phyloP scores from a whole-genome alignment of 139 green algal genomes.

The Pseudopediastrum boryanum region DNA sequence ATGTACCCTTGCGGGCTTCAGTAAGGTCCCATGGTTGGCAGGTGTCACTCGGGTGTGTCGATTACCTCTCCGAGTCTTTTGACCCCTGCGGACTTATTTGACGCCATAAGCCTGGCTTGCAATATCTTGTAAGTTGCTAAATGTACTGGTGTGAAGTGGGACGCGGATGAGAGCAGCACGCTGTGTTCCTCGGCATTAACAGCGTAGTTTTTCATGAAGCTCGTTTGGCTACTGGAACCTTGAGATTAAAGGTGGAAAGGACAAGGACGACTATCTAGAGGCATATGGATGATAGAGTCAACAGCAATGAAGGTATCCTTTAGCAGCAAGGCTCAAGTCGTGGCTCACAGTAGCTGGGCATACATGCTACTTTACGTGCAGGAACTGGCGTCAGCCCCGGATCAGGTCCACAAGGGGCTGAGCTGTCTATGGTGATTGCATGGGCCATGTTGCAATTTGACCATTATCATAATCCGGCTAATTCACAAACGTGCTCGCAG shows the following conservation, averaged over 20 bases:
- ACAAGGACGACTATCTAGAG: background rate
- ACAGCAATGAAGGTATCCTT: constrained; percentile 15
- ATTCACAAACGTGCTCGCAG: constrained; percentile 30
- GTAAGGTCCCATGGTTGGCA: too few species aligned
- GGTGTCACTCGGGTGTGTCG: too few species aligned
- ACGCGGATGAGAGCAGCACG: too few species aligned
- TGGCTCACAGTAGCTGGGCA: background rate
- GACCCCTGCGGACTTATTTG: too few species aligned
- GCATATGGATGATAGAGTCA: background rate
- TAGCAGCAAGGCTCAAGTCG: background rate
- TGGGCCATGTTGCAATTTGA: background rate
- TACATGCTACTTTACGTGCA: background rate
- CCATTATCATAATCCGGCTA: background rate
- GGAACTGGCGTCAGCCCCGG: constrained; percentile 2
- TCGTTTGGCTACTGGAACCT: background rate
- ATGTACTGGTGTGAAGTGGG: background rate
- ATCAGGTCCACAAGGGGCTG: constrained; percentile 46
- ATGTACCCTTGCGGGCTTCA: too few species aligned
- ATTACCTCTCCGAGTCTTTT: too few species aligned
- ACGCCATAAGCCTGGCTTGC: constrained; percentile 1
- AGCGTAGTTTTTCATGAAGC: background rate
- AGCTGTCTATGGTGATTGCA: constrained; percentile 52
- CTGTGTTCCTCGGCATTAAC: background rate
- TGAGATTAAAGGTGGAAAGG: background rate
- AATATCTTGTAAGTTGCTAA: background rate